Percentiles rank a stretch among this genome's conserved stretches.
Evolutionary conservation across 805 yeast genomes (phyloP).

Genomic region (Teunomyces stri): DNA sequence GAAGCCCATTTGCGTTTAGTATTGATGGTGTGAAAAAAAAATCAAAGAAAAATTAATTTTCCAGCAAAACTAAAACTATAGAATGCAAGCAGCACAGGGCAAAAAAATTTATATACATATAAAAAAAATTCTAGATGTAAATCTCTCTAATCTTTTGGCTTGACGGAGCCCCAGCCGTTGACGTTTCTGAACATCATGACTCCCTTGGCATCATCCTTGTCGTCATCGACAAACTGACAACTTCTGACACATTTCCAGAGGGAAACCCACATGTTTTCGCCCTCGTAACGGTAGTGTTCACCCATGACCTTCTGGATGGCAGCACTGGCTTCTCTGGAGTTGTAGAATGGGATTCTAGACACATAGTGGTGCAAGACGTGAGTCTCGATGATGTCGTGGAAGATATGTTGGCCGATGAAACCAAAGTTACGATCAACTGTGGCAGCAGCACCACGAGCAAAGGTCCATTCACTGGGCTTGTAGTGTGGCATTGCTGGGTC

Average conservation of each 20-base stretch:
- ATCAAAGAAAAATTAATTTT: not conserved
- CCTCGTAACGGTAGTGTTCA: slow-evolving; percentile 62
- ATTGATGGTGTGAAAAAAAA: slow-evolving; percentile 1
- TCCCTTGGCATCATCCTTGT: slow-evolving; percentile 66
- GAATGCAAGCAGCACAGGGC: not conserved
- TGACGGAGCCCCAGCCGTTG: slow-evolving; percentile 45
- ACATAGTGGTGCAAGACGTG: slow-evolving; percentile 85
- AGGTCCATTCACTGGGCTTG: slow-evolving; percentile 72
- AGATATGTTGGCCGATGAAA: slow-evolving; percentile 70
- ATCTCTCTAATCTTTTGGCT: slow-evolving; percentile 16
- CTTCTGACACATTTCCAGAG: slow-evolving; percentile 62
- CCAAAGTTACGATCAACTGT: slow-evolving; percentile 85
- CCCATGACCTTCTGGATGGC: slow-evolving; percentile 86
- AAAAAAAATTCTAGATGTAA: not conserved
- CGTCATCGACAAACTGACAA: slow-evolving; percentile 75
- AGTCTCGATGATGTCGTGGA: slow-evolving; percentile 89
- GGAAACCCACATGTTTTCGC: slow-evolving; percentile 70
- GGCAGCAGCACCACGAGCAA: slow-evolving; percentile 88
- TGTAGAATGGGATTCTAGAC: slow-evolving; percentile 83
- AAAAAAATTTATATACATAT: not conserved
- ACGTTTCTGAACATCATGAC: slow-evolving; percentile 72
- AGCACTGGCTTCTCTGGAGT: slow-evolving; percentile 75
- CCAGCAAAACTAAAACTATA: too few species aligned
- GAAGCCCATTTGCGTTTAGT: not conserved
- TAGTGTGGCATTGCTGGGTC: slow-evolving; percentile 80